Evolutionary conservation across 1,284 basidiomycete species (phyloP).

Genomic region (Naganishia liquefaciens): DNA sequence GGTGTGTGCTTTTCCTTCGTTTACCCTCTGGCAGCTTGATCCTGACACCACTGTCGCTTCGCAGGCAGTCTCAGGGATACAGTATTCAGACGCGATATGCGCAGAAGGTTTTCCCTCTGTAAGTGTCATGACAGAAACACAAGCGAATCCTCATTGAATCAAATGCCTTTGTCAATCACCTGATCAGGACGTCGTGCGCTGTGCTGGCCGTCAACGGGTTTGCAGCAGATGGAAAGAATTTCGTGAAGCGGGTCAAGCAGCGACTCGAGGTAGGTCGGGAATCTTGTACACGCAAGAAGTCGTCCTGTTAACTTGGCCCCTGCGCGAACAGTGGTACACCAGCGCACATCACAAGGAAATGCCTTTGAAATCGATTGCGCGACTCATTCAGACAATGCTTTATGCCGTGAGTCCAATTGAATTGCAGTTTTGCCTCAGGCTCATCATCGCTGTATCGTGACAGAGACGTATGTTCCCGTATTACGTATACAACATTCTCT

Average conservation of each 20-base stretch:
- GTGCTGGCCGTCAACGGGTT: slow-evolving; percentile 93
- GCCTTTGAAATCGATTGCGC: slow-evolving; percentile 85
- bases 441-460: not conserved
- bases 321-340: slow-evolving; percentile 74
- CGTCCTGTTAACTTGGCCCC: not conserved
- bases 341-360: slow-evolving; percentile 93
- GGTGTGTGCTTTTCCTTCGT: not conserved
- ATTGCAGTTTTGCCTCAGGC: too few species aligned
- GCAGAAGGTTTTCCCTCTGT: slow-evolving; percentile 61
- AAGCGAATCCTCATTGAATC: not conserved
- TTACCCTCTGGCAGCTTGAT: too few species aligned
- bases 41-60: too few species aligned
- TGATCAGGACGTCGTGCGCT: slow-evolving; percentile 78
- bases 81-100: slow-evolving; percentile 94
- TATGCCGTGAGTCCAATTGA: slow-evolving; percentile 64
- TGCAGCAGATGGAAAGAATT: slow-evolving; percentile 91
- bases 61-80: slow-evolving; percentile 88
- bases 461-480: slow-evolving; percentile 88
- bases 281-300: slow-evolving; percentile 1
- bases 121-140: slow-evolving; percentile 34
- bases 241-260: slow-evolving; percentile 91
- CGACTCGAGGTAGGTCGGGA: slow-evolving; percentile 71
- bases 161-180: not conserved
- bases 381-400: slow-evolving; percentile 93
- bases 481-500: slow-evolving; percentile 93